phyloP scores from a whole-genome alignment of 768 basidiomycete species.

The Ramaria sp. region DNA sequence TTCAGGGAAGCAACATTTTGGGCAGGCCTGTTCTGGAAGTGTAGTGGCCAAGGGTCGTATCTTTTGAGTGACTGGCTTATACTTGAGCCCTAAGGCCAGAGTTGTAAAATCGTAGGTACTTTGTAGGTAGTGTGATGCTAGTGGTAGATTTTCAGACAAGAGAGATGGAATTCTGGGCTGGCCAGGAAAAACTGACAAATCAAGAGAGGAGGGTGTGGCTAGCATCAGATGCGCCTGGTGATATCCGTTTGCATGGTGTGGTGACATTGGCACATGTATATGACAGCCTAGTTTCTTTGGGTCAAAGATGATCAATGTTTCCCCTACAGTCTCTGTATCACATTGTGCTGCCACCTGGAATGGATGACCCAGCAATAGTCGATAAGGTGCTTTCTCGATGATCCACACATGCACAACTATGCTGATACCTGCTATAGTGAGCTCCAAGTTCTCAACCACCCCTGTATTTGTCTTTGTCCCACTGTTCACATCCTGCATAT shows the following conservation, averaged over 20 bases:
- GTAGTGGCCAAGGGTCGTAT: constrained; percentile 19
- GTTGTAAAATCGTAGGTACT: not conserved
- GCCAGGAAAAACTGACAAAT: not conserved
- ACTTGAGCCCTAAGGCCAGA: constrained; percentile 9
- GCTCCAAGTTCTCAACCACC: constrained; percentile 8
- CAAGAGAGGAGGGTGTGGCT: not conserved
- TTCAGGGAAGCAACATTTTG: constrained; percentile 11
- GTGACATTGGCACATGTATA: not conserved
- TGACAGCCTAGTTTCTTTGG: not conserved
- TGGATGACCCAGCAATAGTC: not conserved
- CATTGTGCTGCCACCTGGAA: constrained; percentile 6
- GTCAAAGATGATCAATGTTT: not conserved
- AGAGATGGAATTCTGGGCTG: not conserved
- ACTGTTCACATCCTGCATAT: constrained; percentile 1
- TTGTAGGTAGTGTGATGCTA: not conserved
- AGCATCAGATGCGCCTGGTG: not conserved
- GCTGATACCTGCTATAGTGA: too few species aligned
- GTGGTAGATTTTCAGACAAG: not conserved
- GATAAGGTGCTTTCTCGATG: constrained; percentile 2
- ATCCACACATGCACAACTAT: constrained; percentile 3
- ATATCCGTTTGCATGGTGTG: not conserved
- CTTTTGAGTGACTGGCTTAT: constrained; percentile 21
- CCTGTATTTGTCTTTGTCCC: not conserved
- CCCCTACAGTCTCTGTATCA: constrained; percentile 10
- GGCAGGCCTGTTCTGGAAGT: constrained; percentile 15